A percentile compares a stretch with the other conserved stretches of the same genome.
Evolutionary conservation across 768 basidiomycete genomes (phyloP).

Genomic region (Amanita inopinata): DNA sequence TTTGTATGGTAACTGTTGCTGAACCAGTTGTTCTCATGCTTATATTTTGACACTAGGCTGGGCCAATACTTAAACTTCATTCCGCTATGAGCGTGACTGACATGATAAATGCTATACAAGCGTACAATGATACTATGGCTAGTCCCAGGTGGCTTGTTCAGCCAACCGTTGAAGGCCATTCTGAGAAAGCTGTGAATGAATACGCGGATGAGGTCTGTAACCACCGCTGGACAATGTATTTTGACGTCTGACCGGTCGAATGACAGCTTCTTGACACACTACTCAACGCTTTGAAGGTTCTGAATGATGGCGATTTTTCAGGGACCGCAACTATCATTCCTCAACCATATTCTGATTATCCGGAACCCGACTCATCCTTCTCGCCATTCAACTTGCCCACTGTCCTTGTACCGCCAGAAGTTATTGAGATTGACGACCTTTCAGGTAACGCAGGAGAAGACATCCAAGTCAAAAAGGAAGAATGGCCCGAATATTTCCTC

Average conservation of each 20-base stretch:
- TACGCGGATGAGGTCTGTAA: conserved; percentile 53
- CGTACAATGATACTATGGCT: conserved; percentile 53
- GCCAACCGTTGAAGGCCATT: conserved; percentile 46
- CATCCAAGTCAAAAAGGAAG: conserved; percentile 66
- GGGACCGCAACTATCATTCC: conserved; percentile 48
- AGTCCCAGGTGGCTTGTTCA: conserved; percentile 58
- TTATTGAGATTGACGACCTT: conserved; percentile 69
- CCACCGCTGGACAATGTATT: neutral
- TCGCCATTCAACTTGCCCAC: conserved; percentile 61
- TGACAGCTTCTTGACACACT: conserved; percentile 68
- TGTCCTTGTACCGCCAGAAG: conserved; percentile 81
- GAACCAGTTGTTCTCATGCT: conserved; percentile 1
- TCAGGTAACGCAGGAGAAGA: conserved; percentile 63
- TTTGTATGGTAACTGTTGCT: conserved; percentile 33
- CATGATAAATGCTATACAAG: conserved; percentile 62
- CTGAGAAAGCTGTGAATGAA: conserved; percentile 31
- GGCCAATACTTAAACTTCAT: conserved; percentile 51
- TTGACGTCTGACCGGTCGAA: conserved; percentile 7
- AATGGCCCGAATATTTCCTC: conserved; percentile 70
- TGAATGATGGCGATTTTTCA: conserved; percentile 53
- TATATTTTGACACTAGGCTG: conserved; percentile 39
- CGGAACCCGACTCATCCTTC: conserved; percentile 28
- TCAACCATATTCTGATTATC: conserved; percentile 51
- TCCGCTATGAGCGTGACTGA: conserved; percentile 51
- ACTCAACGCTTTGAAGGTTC: conserved; percentile 46